A percentile compares a stretch with the other conserved stretches of the same genome.
Conservation (phyloP, 345 rosid species). For the Limnanthes douglasii region DNA sequence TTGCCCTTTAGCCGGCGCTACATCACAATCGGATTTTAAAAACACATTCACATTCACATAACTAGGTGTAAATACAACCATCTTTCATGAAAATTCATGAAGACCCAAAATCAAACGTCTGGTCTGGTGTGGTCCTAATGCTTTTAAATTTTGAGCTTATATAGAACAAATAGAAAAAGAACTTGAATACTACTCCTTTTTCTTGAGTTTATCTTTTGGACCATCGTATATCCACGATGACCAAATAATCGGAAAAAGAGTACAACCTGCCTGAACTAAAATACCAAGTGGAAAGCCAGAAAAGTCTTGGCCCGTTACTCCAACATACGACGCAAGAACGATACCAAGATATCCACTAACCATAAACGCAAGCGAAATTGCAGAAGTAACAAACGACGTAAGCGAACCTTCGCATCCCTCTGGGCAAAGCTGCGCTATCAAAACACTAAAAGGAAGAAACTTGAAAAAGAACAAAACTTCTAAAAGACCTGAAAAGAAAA, state of each 20-base stretch:
- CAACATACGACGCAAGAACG: constrained; percentile 45
- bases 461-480: constrained; percentile 67
- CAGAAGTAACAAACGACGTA: constrained; percentile 72
- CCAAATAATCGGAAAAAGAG: constrained; percentile 37
- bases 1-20: too few species aligned
- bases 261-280: constrained; percentile 45
- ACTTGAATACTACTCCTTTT: constrained; percentile 14
- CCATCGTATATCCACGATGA: constrained; percentile 47
- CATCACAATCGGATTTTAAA: too few species aligned
- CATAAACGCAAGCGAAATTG: constrained; percentile 54
- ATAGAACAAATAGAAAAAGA: background rate
- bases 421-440: constrained; percentile 62
- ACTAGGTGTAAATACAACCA: too few species aligned
- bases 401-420: constrained; percentile 86
- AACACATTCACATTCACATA: too few species aligned
- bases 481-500: constrained; percentile 46
- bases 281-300: constrained; percentile 48
- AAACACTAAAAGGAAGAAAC: constrained; percentile 59
- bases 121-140: too few species aligned
- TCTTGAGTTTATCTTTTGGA: constrained; percentile 15
- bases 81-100: too few species aligned
- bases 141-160: too few species aligned
- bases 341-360: constrained; percentile 72
- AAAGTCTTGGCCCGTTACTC: constrained; percentile 50
- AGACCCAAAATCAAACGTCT: too few species aligned